Conservation (phyloP, 208 protist genomes). For the Willaertia magna region DNA sequence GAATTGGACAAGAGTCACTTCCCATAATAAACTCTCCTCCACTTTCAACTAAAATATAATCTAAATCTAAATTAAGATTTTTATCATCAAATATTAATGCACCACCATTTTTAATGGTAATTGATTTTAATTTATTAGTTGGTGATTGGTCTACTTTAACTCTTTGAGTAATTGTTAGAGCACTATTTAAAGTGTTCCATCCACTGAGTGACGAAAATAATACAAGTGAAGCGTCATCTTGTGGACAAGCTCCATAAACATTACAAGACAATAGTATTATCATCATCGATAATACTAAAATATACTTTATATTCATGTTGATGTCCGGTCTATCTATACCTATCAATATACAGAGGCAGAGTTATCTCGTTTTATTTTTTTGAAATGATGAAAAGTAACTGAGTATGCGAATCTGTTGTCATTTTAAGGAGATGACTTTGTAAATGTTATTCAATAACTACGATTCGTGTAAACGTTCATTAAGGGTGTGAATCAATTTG, state of each 20-base stretch:
- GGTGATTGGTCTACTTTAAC: neutral
- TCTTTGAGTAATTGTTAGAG: neutral
- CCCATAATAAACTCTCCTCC: neutral
- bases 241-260: neutral
- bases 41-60: neutral
- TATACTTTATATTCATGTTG: no score
- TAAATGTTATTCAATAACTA: no score
- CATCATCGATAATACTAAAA: no score
- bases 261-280: no score
- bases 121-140: neutral
- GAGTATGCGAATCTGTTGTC: no score
- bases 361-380: no score
- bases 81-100: neutral
- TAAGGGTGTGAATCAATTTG: no score
- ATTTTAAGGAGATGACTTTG: no score
- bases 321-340: no score
- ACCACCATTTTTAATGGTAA: neutral
- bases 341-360: no score
- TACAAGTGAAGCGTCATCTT: neutral
- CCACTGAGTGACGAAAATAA: neutral
- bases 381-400: no score
- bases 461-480: no score
- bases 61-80: neutral
- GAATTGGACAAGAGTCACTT: neutral
- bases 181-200: neutral